phyloP scores from a whole-genome alignment of 148 eudicot genomes.

The Linanthus parryae region DNA sequence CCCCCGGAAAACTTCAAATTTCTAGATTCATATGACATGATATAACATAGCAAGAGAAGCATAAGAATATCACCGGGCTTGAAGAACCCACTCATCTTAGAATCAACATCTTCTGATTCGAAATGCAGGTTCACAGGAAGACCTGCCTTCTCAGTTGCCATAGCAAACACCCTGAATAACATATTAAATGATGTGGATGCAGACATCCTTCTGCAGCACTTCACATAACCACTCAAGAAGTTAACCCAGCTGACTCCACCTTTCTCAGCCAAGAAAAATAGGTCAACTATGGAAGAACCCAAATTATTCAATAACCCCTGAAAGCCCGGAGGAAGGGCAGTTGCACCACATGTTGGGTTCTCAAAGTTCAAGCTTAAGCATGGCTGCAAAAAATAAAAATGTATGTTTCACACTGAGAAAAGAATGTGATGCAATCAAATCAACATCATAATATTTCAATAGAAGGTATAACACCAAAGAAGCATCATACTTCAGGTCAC shows the following conservation, averaged over 20 bases:
- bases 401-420: too few species aligned
- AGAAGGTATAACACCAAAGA: too few species aligned
- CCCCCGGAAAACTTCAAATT: conserved; percentile 14
- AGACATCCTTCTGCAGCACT: conserved; percentile 50
- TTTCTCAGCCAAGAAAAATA: conserved; percentile 42
- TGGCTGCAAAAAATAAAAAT: conserved; percentile 47
- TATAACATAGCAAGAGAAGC: conserved; percentile 68
- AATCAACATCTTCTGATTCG: conserved; percentile 45
- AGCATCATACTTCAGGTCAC: too few species aligned
- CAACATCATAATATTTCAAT: too few species aligned
- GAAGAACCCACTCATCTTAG: conserved; percentile 57
- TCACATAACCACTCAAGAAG: conserved; percentile 65
- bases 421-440: too few species aligned
- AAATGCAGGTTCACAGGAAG: conserved; percentile 45
- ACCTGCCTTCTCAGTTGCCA: conserved; percentile 50
- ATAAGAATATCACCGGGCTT: conserved; percentile 46
- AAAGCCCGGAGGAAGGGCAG: conserved; percentile 27
- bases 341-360: conserved; percentile 36
- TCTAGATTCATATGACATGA: conserved; percentile 50
- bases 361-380: conserved; percentile 43
- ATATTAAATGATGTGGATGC: conserved; percentile 43
- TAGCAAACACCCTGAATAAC: conserved; percentile 43
- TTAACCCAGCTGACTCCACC: conserved; percentile 64
- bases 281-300: conserved; percentile 47
- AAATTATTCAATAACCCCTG: conserved; percentile 34